These are phyloP conservation scores for Reutealis trisperma DNA, from an alignment of 345 rosid species.

Conservation along the genomic window DNA sequence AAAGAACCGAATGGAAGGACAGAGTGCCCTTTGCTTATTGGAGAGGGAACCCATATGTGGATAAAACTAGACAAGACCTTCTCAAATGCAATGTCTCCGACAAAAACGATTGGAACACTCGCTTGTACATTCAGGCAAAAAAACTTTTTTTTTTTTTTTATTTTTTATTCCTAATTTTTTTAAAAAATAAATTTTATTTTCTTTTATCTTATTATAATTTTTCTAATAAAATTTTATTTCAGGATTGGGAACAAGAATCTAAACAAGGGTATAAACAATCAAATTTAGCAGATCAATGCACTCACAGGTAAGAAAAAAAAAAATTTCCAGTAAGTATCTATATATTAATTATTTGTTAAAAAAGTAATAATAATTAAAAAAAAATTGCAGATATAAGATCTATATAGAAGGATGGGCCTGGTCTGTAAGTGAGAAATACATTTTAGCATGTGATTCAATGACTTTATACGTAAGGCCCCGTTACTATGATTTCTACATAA, in stretches of 20 bases:
- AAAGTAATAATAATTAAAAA: too few relatives aligned
- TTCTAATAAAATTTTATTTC: not conserved
- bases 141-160: too few relatives aligned
- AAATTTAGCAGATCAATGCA: conserved; percentile 55
- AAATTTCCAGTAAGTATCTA: too few relatives aligned
- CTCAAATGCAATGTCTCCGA: conserved; percentile 32
- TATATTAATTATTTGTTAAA: too few relatives aligned
- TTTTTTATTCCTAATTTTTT: too few relatives aligned
- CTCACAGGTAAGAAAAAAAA: conserved; percentile 38
- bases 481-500: conserved; percentile 58
- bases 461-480: conserved; percentile 47
- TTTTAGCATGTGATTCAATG: conserved; percentile 73
- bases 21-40: conserved; percentile 64
- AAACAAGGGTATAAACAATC: conserved; percentile 44
- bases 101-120: conserved; percentile 28
- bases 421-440: conserved; percentile 83
- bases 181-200: too few relatives aligned
- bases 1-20: conserved; percentile 53
- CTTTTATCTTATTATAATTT: not conserved
- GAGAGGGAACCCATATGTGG: conserved; percentile 41
- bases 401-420: conserved; percentile 73
- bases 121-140: conserved; percentile 25
- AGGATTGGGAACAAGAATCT: conserved; percentile 45
- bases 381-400: conserved; percentile 56
- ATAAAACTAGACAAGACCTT: conserved; percentile 42